Evolutionary conservation across 805 yeast genomes (phyloP), one percentile per base, ranked within the genome.

Genomic region (Sugiyamaella smithiae): DNA sequence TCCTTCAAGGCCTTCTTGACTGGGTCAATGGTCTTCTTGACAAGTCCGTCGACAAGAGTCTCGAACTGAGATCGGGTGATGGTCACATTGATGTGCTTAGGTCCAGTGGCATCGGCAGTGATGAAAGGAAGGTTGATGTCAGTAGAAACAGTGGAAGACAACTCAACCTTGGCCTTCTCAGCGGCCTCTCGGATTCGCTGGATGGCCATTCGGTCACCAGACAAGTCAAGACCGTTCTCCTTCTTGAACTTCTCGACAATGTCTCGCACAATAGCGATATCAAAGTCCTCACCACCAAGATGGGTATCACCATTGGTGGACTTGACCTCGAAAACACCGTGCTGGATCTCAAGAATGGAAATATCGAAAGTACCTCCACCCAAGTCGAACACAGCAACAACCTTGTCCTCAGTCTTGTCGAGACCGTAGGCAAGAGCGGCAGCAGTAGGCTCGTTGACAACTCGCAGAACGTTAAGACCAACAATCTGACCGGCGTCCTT

Each of bases 331-430:
- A 89, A 89, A 59, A 89, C 97, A 79, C 97, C 97, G 68, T 89
- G 88, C 75, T 90, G 96, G 64, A 89, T 90, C 78, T 90, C 97
- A 67, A 89, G 80, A 69, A 89, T 87, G 62, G 97, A 89, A 73
- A 89, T 85, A 85, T 89, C 97, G 70, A 89, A 89, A 65, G 97
- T 89, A 82, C 97, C 97, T 72, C 97, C 97, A 82, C 97, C 97
- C 67, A 89, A 80, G 75, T 89, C 97, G 76, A 90, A 89, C 58
- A 89, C 97, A 55, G 97, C 97, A 62, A 89, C 95, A 55, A 85
- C 85, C 73, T 82, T 84, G 60, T 78, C 83, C 64, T 83, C 85
- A 67, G 76, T 80, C 76, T 85, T 85, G 75, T 75, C 57, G 0
- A 90, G 77, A 66, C 98, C 98, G 82, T 90, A 90, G 70, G 98